Evolutionary conservation across 306 rosid genomes (phyloP).

Genomic region (Quercus robur): DNA sequence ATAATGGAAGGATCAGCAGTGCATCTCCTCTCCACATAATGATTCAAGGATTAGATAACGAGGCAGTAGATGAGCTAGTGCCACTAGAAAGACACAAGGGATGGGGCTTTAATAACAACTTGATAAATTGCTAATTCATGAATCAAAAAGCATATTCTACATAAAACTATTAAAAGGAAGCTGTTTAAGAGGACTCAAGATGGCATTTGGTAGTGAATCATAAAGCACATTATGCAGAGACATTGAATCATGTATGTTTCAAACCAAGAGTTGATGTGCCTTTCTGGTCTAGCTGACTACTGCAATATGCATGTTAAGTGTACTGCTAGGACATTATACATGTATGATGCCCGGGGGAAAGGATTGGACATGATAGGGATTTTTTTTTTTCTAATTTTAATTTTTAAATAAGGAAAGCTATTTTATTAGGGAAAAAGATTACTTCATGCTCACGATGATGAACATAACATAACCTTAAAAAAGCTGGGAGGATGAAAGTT

Average conservation of each 20-base stretch:
- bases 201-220: too few relatives aligned
- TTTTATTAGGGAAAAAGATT: too few relatives aligned
- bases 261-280: background rate
- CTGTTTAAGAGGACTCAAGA: too few relatives aligned
- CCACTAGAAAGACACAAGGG: background rate
- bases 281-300: background rate
- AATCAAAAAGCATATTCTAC: background rate
- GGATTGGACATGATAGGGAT: background rate
- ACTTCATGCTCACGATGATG: too few relatives aligned
- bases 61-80: background rate
- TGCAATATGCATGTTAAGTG: background rate
- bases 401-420: too few relatives aligned
- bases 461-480: too few relatives aligned
- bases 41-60: background rate
- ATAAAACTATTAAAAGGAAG: too few relatives aligned
- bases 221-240: background rate
- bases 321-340: background rate
- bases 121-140: background rate
- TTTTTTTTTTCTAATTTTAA: background rate
- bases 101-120: background rate
- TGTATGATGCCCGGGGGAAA: background rate
- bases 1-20: background rate
- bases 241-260: background rate
- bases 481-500: too few relatives aligned
- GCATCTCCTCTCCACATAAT: background rate